Percentiles rank a stretch among this genome's conserved stretches.
Evolutionary conservation across 495 filamentous ascomycete species (phyloP).

Genomic region (Pyronema omphalodes): DNA sequence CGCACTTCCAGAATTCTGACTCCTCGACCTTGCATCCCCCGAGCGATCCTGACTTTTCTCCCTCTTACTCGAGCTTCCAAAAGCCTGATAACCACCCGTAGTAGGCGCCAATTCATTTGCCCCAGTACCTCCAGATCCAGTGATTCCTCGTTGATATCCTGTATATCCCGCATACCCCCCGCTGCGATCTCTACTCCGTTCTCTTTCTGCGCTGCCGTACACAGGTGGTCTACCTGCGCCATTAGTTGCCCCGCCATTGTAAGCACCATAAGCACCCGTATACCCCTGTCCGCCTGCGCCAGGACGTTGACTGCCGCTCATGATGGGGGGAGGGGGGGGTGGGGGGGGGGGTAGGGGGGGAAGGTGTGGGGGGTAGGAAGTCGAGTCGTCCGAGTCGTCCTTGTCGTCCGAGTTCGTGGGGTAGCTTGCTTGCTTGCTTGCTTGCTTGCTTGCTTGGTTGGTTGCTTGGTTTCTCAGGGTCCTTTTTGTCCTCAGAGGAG

Average conservation of each 20-base stretch:
- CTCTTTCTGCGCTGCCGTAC: neutral
- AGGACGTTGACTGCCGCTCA: neutral
- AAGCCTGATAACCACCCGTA: neutral
- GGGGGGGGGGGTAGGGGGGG: too few species aligned
- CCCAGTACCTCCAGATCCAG: neutral
- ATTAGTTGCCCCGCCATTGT: neutral
- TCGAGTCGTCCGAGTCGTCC: too few species aligned
- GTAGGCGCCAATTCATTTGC: neutral
- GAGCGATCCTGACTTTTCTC: conserved; percentile 6
- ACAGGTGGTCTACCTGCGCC: neutral
- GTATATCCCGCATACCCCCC: neutral
- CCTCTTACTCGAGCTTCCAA: neutral
- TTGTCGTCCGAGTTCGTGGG: too few species aligned
- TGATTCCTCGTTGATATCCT: neutral
- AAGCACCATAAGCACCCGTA: neutral
- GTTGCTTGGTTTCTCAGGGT: too few species aligned
- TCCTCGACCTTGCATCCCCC: conserved; percentile 7
- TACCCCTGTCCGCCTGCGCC: neutral
- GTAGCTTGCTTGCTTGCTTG: too few species aligned
- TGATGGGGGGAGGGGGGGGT: too few species aligned
- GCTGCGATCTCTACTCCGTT: neutral
- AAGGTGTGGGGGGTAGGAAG: too few species aligned
- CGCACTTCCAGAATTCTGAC: conserved; percentile 13
- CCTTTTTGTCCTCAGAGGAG: too few species aligned
- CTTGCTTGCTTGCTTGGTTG: too few species aligned